A percentile compares a stretch with the other conserved stretches of the same genome.
Conservation (phyloP, 805 yeast species). For the Teunomyces stri region DNA sequence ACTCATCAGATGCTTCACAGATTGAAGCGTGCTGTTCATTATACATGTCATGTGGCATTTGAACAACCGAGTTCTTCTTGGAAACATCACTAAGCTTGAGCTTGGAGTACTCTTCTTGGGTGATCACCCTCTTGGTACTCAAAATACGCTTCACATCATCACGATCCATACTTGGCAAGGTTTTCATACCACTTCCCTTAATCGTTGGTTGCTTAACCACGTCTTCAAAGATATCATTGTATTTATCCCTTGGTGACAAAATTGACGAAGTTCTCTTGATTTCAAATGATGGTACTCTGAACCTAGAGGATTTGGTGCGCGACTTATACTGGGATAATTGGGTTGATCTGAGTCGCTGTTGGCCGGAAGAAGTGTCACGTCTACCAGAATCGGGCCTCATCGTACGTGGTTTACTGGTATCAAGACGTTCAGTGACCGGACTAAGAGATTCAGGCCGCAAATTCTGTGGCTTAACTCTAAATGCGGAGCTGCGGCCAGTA, state of each 20-base stretch:
- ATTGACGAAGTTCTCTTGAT: slow-evolving; percentile 36
- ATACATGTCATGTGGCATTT: slow-evolving; percentile 21
- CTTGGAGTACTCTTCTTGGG: slow-evolving; percentile 39
- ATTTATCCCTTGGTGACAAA: slow-evolving; percentile 35
- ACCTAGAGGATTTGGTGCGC: slow-evolving; percentile 20
- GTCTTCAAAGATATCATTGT: slow-evolving; percentile 40
- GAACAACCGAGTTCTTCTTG: slow-evolving; percentile 25
- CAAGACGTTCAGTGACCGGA: not conserved
- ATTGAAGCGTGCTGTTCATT: slow-evolving; percentile 36
- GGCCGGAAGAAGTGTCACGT: not conserved
- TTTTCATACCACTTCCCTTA: slow-evolving; percentile 44
- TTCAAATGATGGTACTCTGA: slow-evolving; percentile 43
- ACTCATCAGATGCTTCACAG: slow-evolving; percentile 22
- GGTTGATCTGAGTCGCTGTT: not conserved
- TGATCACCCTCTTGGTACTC: slow-evolving; percentile 34
- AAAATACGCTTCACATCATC: slow-evolving; percentile 43
- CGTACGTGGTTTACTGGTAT: not conserved
- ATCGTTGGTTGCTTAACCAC: slow-evolving; percentile 31
- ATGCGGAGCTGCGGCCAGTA: slow-evolving; percentile 4
- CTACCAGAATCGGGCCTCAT: slow-evolving; percentile 3
- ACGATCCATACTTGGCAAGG: slow-evolving; percentile 48
- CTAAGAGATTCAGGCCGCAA: slow-evolving; percentile 1
- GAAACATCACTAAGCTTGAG: slow-evolving; percentile 28
- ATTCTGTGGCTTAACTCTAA: not conserved
- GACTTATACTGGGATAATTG: not conserved